A percentile compares a stretch with the other conserved stretches of the same genome.
Conservation (phyloP, 208 protist species). For the Acanthamoeba royreba region DNA sequence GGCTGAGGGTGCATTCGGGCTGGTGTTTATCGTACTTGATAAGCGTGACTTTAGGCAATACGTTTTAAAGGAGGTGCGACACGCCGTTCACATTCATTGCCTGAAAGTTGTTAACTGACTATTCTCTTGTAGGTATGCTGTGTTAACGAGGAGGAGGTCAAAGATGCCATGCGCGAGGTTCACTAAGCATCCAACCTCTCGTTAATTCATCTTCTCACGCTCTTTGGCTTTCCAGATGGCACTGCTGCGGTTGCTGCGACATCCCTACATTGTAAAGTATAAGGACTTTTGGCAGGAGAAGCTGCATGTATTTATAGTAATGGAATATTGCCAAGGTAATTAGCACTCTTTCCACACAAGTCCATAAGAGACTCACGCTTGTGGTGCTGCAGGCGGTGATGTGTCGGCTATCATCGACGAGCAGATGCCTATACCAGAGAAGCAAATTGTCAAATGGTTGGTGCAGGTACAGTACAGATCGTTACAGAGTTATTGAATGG, state of each 20-base stretch:
- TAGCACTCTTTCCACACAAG: too few relatives aligned
- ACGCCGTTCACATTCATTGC: neutral
- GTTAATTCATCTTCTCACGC: too few relatives aligned
- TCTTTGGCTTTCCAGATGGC: neutral
- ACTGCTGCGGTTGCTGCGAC: neutral
- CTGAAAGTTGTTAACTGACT: too few relatives aligned
- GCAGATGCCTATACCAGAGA: neutral
- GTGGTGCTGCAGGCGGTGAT: neutral
- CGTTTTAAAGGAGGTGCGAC: neutral
- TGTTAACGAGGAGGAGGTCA: neutral
- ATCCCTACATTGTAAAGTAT: neutral
- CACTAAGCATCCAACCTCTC: neutral
- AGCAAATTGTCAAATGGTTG: neutral
- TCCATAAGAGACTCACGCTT: too few relatives aligned
- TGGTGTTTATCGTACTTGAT: neutral
- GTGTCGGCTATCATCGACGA: neutral
- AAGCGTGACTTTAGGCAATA: neutral
- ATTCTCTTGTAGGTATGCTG: neutral
- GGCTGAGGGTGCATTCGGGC: neutral
- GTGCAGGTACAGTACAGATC: neutral
- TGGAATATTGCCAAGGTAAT: slow-evolving; percentile 8
- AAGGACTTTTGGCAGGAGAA: slow-evolving; percentile 28
- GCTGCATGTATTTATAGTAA: neutral
- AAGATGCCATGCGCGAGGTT: neutral
- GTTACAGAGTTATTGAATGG: too few relatives aligned